Base-by-base conservation (phyloP, 768 basidiomycete species). In the Lactarius vividus region DNA sequence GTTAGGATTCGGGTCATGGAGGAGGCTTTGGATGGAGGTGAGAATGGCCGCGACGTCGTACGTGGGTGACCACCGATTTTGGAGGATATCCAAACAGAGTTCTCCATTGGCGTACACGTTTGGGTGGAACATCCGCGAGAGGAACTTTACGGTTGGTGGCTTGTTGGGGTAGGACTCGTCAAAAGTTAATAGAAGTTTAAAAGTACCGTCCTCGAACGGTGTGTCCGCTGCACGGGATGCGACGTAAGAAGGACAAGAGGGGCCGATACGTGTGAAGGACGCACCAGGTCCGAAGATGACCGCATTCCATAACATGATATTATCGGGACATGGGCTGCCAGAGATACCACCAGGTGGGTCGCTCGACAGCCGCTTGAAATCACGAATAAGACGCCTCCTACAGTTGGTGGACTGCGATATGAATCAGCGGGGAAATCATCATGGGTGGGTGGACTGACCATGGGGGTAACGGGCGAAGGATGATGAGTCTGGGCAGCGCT, bases 231-330 rank as follows among this genome's bases (percentile, higher is more conserved):
- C 10, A 33, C 40, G 40, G 46, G 16, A 67, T 23, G 39, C 15
- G 57, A 65, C 64, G 40, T 42, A 28, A 54, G 62, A 33, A 31
- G 42, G 35, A 15, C 16, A 46, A 2, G 44, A 6, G 1, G 42
- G 44, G 26, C 6, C 29, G 42, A 52, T 61, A 26, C 13, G 23
- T 28, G 49, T 11, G 13, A 31, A 8, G 40, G 20, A 78, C 89
- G 73, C 65, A 95, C 96, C 90, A 77, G 97, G 97, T 3, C 97
- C 97, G 74, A 99, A 98, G 69, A 99, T 99, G 64, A 99, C 97
- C 1, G 97, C 97, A 73, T 99, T 99, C 97, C 97, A 99, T 18
- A 98, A 83, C 94, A 98, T 97, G 77, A 99, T 97, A 76, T 98
- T 98, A 75, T 98, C 97, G 2, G 94, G 89, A 74, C 94, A 95